Percentiles rank a stretch among this genome's conserved stretches.
phyloP scores from a whole-genome alignment of 1,139 yeast genomes.

The Nakaseomyces nivariensis region DNA sequence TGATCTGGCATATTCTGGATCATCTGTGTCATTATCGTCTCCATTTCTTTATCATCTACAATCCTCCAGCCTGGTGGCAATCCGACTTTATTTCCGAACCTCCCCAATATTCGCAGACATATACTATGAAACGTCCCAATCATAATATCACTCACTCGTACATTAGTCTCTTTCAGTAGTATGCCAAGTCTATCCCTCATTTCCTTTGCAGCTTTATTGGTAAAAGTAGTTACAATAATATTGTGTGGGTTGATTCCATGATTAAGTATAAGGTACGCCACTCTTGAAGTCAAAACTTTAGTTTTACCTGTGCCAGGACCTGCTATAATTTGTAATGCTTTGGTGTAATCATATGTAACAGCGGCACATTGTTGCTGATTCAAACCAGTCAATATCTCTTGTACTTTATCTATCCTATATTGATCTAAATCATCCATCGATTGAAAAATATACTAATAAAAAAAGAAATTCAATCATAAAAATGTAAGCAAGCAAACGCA shows the following conservation, averaged over 20 bases:
- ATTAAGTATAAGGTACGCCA: constrained; percentile 53
- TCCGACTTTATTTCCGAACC: constrained; percentile 46
- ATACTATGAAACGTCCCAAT: constrained; percentile 87
- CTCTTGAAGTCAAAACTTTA: constrained; percentile 67
- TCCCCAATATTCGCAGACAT: constrained; percentile 50
- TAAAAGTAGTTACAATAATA: constrained; percentile 79
- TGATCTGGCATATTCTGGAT: constrained; percentile 31
- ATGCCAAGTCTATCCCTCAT: constrained; percentile 50
- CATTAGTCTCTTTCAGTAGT: constrained; percentile 35
- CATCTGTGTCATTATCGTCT: constrained; percentile 39
- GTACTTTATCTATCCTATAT: not conserved
- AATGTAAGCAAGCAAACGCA: no score
- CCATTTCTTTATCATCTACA: constrained; percentile 59
- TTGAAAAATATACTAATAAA: no score
- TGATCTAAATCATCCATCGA: not conserved
- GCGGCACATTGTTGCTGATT: constrained; percentile 54
- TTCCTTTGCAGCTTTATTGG: constrained; percentile 83
- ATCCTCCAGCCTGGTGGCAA: constrained; percentile 40
- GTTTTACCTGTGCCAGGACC: constrained; percentile 94
- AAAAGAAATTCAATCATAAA: no score
- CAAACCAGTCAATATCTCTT: constrained; percentile 27
- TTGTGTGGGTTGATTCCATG: constrained; percentile 46
- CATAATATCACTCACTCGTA: constrained; percentile 36
- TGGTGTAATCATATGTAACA: constrained; percentile 42
- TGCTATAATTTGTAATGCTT: constrained; percentile 67